Percentiles rank a stretch among this genome's conserved stretches.
phyloP scores from a whole-genome alignment of 2,329 filamentous ascomycete genomes.

The Pseudocercospora cruenta region DNA sequence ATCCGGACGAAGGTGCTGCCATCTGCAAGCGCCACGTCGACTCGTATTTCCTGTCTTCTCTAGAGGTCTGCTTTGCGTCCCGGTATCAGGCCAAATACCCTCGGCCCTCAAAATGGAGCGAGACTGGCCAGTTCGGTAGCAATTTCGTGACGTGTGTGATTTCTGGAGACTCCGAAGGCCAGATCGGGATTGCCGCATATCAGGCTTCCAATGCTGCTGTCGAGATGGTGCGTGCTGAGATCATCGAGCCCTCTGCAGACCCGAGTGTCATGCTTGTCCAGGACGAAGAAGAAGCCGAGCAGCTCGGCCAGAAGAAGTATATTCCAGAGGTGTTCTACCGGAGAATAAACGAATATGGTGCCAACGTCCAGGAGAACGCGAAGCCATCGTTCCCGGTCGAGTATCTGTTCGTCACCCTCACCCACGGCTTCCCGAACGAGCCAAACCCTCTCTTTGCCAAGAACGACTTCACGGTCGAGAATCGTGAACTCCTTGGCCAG shows the following conservation, averaged over 20 bases:
- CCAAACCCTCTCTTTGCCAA: constrained; percentile 75
- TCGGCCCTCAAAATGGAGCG: constrained; percentile 93
- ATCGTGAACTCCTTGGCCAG: constrained; percentile 83
- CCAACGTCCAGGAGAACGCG: constrained; percentile 94
- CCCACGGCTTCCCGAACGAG: constrained; percentile 80
- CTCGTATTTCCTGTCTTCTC: constrained; percentile 89
- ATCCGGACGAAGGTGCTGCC: constrained; percentile 76
- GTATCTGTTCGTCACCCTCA: constrained; percentile 92
- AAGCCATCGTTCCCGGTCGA: constrained; percentile 96
- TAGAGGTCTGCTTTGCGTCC: constrained; percentile 88
- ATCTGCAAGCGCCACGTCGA: constrained; percentile 95
- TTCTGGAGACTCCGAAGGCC: constrained; percentile 86
- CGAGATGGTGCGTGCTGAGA: constrained; percentile 94
- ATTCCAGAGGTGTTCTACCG: constrained; percentile 98
- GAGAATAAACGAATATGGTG: constrained; percentile 92
- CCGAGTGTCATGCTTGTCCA: constrained; percentile 93
- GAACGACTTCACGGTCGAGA: constrained; percentile 82
- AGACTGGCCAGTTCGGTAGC: constrained; percentile 89
- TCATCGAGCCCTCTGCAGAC: constrained; percentile 92
- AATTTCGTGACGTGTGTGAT: constrained; percentile 97
- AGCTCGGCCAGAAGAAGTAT: constrained; percentile 71
- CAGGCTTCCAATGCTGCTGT: constrained; percentile 94
- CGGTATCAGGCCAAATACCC: constrained; percentile 86
- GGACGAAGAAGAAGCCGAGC: constrained; percentile 83
- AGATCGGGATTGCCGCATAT: constrained; percentile 87